Evolutionary conservation across 345 rosid genomes (phyloP), one percentile per base, ranked within the genome.

Genomic region (Eutrema yunnanense): DNA sequence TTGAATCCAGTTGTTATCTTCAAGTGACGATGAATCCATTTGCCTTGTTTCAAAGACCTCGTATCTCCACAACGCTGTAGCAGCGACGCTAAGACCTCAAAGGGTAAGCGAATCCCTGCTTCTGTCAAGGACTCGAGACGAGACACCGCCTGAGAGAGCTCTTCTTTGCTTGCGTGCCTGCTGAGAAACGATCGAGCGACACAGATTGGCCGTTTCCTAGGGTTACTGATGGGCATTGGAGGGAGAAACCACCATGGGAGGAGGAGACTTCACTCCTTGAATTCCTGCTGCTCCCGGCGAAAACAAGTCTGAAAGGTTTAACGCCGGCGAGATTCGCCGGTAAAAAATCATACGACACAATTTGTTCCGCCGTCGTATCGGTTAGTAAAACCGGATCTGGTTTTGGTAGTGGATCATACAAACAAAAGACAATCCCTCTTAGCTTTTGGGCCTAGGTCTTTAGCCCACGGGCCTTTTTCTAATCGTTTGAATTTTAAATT

Each of bases 1-100:
- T 82, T 83, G 44, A 73, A 72, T 16, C 87, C 83, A 1, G 88
- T 87, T n/a, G 88, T 87, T n/a, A 92, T 59, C 82, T 86, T 90
- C 81, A 88, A 70, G 77, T 90, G 92, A 33, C 87, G 88, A 83
- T 90, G 98, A 30, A 92, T 75, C 81, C 85, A 82, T 80, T 85
- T 92, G 65, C 86, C 93, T 27, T 83, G 81, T 16, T 75, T 82
- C 56, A 88, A 82, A 19, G 87, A 89, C 82, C 52, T 81, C 2
- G 81, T 50, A 11, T 77, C 74, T 27, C 81, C 82, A 51, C 92
- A 85, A 54, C 71, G 78, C 37, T 65, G 80, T 33, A 86, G 30
- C 37, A 90, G 80, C 72, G 43, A 71, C 33, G 83, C 84, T 29
- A 92, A 78, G 36, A 80, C 77, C 34, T 69, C n/a, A 44, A 73